A percentile compares a stretch with the other conserved stretches of the same genome.
phyloP scores from a whole-genome alignment of 768 basidiomycete genomes.

The Fomitopsis serialis region DNA sequence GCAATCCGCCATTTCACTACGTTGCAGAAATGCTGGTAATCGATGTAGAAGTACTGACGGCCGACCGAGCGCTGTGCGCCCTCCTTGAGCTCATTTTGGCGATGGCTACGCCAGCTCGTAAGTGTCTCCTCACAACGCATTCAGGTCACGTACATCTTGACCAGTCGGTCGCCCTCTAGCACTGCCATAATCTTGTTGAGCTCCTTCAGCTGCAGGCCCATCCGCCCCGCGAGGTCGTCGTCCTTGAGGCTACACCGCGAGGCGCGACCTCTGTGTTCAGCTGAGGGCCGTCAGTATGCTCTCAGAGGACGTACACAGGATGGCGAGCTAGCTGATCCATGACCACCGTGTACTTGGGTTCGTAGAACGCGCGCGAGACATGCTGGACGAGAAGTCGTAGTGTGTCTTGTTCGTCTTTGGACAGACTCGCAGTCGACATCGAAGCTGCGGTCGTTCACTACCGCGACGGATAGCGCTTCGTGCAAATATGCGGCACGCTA shows the following conservation, averaged over 20 bases:
- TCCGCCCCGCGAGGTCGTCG: constrained; percentile 86
- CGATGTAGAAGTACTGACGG: constrained; percentile 93
- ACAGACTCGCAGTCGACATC: constrained; percentile 26
- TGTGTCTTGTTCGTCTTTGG: constrained; percentile 76
- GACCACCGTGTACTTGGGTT: constrained; percentile 84
- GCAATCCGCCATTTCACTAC: constrained; percentile 97
- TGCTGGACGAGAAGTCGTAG: constrained; percentile 88
- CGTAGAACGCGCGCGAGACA: constrained; percentile 92
- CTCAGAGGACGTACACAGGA: constrained; percentile 75
- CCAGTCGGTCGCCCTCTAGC: constrained; percentile 70
- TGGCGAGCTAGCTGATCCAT: constrained; percentile 91
- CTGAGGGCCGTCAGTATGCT: constrained; percentile 3
- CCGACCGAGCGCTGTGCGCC: constrained; percentile 83
- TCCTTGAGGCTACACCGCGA: constrained; percentile 68
- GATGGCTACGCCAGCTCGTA: constrained; percentile 47
- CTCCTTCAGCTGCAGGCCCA: constrained; percentile 87
- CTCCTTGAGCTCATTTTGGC: constrained; percentile 89
- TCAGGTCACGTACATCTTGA: constrained; percentile 57
- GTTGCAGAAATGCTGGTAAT: constrained; percentile 93
- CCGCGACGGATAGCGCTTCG: no score
- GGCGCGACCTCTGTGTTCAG: neutral
- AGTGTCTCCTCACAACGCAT: neutral
- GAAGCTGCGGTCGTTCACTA: constrained; percentile 10
- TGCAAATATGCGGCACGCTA: neutral
- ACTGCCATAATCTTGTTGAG: constrained; percentile 85